phyloP scores from a whole-genome alignment of 768 basidiomycete genomes.

The Boletus tylopilopsis region DNA sequence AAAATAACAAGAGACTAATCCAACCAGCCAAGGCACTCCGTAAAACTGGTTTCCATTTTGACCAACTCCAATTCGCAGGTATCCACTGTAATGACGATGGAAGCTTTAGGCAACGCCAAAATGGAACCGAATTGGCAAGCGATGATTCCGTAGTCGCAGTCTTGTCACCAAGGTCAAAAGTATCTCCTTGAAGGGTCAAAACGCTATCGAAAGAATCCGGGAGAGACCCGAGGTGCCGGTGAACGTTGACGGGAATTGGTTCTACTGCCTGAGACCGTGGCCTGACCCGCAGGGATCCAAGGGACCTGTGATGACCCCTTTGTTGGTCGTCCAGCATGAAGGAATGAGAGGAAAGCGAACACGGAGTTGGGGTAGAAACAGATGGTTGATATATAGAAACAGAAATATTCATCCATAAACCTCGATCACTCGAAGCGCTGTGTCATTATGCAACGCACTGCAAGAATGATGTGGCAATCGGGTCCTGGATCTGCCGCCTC shows the following conservation, averaged over 20 bases:
- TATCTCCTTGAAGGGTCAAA: neutral
- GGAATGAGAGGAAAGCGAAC: too few species aligned
- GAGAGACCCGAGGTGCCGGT: too few species aligned
- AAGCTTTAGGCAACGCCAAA: constrained; percentile 8
- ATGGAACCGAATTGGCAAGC: neutral
- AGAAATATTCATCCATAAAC: too few species aligned
- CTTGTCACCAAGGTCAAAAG: neutral
- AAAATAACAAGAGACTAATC: constrained; percentile 55
- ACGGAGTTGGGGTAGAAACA: too few species aligned
- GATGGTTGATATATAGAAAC: too few species aligned
- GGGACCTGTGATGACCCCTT: neutral
- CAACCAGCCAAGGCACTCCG: constrained; percentile 62
- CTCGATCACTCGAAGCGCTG: too few species aligned
- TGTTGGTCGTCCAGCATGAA: constrained; percentile 11
- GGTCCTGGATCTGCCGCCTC: too few species aligned
- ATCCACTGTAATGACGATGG: constrained; percentile 50
- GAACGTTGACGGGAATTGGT: neutral
- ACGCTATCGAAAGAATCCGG: neutral
- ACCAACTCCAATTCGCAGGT: constrained; percentile 50
- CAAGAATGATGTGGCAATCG: too few species aligned
- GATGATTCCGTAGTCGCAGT: neutral
- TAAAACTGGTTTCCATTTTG: constrained; percentile 59
- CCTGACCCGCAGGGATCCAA: constrained; percentile 8
- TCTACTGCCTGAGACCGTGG: neutral
- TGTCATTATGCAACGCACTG: too few species aligned